Percentiles rank a stretch among this genome's conserved stretches.
phyloP scores from a whole-genome alignment of 1,139 yeast species.

The Lodderomyces theae region DNA sequence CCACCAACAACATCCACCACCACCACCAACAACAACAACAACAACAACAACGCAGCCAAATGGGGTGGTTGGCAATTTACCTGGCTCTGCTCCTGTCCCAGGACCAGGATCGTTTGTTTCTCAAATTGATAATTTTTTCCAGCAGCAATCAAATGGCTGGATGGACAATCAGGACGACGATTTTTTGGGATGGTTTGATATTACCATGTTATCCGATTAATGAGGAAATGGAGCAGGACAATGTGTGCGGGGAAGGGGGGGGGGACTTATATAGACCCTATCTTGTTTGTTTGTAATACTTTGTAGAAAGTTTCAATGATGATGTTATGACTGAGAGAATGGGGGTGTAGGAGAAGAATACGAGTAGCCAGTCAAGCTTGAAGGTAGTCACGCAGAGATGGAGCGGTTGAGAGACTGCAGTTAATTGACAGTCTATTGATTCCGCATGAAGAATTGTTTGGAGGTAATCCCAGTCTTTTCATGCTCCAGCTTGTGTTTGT shows the following conservation, averaged over 20 bases:
- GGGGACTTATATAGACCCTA: neutral
- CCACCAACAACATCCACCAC: conserved; percentile 4
- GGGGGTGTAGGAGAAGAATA: no score
- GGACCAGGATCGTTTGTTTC: conserved; percentile 26
- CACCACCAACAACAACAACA: neutral
- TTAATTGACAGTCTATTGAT: no score
- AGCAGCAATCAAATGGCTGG: conserved; percentile 86
- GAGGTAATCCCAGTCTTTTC: no score
- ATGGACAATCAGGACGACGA: conserved; percentile 75
- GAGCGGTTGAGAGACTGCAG: no score
- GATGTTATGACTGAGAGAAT: neutral
- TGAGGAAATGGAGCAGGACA: neutral
- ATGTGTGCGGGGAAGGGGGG: no score
- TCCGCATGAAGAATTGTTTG: no score
- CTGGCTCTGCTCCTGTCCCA: neutral
- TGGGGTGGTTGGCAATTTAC: neutral
- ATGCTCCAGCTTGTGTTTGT: no score
- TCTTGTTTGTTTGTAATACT: neutral
- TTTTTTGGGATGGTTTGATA: conserved; percentile 94
- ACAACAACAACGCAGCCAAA: conserved; percentile 3
- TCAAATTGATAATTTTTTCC: conserved; percentile 58
- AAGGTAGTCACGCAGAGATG: no score
- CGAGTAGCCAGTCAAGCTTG: no score
- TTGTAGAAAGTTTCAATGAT: neutral
- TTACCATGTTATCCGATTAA: conserved; percentile 32